Conservation (phyloP, 78 protist species). For the Guillardia theta region DNA sequence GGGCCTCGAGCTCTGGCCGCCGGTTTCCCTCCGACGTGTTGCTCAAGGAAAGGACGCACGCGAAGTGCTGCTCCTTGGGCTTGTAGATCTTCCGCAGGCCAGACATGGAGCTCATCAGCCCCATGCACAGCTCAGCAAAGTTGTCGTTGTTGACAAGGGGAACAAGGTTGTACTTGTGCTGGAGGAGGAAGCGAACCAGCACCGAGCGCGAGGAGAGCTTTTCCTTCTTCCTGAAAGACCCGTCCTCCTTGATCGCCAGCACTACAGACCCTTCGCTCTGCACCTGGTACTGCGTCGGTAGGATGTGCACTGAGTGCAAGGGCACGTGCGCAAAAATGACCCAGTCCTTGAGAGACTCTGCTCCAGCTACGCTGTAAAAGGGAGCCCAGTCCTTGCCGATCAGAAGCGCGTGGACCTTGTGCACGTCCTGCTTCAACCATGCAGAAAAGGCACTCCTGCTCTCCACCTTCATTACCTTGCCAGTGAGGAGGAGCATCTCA, state of each 20-base stretch:
- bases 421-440: neutral
- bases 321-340: neutral
- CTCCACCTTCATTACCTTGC: neutral
- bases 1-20: no score
- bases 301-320: neutral
- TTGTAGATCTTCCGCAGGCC: no score
- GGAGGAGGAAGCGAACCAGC: neutral
- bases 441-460: neutral
- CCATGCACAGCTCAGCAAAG: neutral
- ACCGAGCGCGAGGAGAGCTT: neutral
- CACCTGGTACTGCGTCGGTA: neutral
- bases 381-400: no score
- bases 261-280: neutral
- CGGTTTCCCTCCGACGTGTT: no score
- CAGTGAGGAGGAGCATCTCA: neutral
- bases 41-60: no score
- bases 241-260: neutral
- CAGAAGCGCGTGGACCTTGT: neutral
- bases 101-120: neutral
- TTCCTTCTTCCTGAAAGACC: neutral
- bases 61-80: no score
- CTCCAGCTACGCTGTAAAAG: no score
- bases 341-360: no score
- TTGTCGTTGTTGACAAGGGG: neutral
- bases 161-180: neutral